These are phyloP conservation scores for Phytophthora sansomeana DNA, from an alignment of 352 stramenopile genomes.

Conservation along the genomic window DNA sequence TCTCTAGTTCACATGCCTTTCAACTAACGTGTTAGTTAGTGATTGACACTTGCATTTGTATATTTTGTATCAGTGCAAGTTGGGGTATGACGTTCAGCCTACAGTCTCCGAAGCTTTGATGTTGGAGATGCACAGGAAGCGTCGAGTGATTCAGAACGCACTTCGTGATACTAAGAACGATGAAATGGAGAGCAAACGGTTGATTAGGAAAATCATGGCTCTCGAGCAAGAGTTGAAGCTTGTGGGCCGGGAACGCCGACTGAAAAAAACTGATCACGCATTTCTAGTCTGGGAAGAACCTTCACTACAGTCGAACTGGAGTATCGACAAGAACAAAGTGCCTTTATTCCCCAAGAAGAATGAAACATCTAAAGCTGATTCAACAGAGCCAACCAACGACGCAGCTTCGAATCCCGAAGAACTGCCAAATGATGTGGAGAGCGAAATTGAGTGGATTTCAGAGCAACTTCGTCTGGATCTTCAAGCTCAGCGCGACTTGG, in stretches of 20 bases:
- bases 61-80: slow-evolving; percentile 60
- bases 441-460: slow-evolving; percentile 9
- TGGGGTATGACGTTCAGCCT: slow-evolving; percentile 56
- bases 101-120: slow-evolving; percentile 51
- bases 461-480: slow-evolving; percentile 26
- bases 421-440: not conserved
- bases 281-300: slow-evolving; percentile 49
- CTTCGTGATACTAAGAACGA: slow-evolving; percentile 60
- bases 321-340: slow-evolving; percentile 42
- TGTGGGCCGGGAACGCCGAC: slow-evolving; percentile 39
- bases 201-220: slow-evolving; percentile 48
- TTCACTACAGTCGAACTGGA: slow-evolving; percentile 58
- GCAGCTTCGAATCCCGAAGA: not conserved
- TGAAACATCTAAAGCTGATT: not conserved
- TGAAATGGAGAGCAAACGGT: slow-evolving; percentile 54
- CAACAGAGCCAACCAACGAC: not conserved
- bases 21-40: not conserved
- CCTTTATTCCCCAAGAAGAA: slow-evolving; percentile 28
- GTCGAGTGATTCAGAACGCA: slow-evolving; percentile 63
- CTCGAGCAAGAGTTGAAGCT: slow-evolving; percentile 53
- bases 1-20: not conserved
- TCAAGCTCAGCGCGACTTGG: slow-evolving; percentile 47
- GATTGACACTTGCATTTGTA: not conserved
- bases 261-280: slow-evolving; percentile 43
- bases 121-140: slow-evolving; percentile 78